These are phyloP conservation scores for Sherardia arvensis DNA, from an alignment of 257 asterid species.

Conservation along the genomic window DNA sequence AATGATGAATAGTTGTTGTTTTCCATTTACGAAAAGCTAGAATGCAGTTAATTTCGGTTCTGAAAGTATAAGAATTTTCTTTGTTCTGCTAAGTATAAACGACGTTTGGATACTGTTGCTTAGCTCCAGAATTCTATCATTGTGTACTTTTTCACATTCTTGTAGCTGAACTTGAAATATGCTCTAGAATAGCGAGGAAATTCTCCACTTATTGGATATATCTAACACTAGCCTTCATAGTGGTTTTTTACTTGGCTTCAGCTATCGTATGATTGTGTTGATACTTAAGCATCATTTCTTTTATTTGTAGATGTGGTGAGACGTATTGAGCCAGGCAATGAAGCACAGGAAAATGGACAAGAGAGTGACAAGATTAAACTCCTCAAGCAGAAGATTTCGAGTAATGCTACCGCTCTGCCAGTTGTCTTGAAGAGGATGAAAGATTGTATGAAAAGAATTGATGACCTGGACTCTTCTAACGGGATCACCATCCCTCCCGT, in stretches of 20 bases:
- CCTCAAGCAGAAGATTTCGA: constrained; percentile 59
- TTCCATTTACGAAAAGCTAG: background rate
- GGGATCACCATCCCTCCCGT: constrained; percentile 46
- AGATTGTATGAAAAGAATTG: constrained; percentile 50
- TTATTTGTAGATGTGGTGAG: constrained; percentile 21
- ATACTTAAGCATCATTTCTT: background rate
- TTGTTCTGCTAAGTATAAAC: too few relatives aligned
- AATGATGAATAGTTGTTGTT: background rate
- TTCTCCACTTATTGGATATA: background rate
- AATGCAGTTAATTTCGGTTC: background rate
- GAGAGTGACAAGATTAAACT: constrained; percentile 38
- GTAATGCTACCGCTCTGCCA: constrained; percentile 41
- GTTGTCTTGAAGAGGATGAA: constrained; percentile 53
- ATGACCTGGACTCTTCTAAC: constrained; percentile 36
- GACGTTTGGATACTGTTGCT: background rate
- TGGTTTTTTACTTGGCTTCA: background rate
- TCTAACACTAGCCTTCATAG: background rate
- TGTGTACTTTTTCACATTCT: background rate
- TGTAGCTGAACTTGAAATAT: background rate
- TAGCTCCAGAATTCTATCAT: background rate
- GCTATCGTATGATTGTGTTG: background rate
- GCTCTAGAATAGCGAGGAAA: background rate
- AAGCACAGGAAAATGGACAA: constrained; percentile 19
- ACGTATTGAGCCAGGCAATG: constrained; percentile 18
- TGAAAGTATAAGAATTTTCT: too few relatives aligned